Evolutionary conservation across 2,329 filamentous ascomycete genomes (phyloP).

Genomic region (Elsinoe necatrix): DNA sequence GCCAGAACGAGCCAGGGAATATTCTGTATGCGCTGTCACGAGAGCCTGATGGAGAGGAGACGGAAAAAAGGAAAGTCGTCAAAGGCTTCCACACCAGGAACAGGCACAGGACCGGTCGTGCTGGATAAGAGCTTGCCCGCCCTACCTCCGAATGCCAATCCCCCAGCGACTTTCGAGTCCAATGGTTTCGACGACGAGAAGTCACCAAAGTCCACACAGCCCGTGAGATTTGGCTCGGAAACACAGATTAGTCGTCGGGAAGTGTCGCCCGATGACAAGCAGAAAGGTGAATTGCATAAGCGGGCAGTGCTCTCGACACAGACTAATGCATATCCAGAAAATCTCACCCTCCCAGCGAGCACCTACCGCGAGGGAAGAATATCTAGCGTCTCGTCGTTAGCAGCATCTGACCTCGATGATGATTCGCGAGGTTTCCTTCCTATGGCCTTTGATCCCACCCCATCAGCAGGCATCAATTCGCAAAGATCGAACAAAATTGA

Average conservation of each 20-base stretch:
- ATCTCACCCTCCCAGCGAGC: slow-evolving; percentile 62
- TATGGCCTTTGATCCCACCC: slow-evolving; percentile 44
- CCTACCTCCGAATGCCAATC: slow-evolving; percentile 66
- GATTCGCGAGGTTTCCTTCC: slow-evolving; percentile 46
- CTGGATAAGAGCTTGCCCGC: slow-evolving; percentile 90
- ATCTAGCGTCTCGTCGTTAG: slow-evolving; percentile 51
- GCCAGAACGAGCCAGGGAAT: slow-evolving; percentile 96
- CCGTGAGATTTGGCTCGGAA: not conserved
- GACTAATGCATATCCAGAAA: slow-evolving; percentile 36
- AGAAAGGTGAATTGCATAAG: slow-evolving; percentile 15
- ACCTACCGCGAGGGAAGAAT: slow-evolving; percentile 72
- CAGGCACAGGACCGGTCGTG: slow-evolving; percentile 47
- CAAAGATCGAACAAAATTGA: slow-evolving; percentile 16
- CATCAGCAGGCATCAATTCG: slow-evolving; percentile 23
- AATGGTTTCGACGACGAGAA: slow-evolving; percentile 2
- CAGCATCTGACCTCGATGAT: slow-evolving; percentile 51
- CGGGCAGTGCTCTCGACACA: too few species aligned
- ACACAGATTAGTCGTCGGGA: slow-evolving; percentile 21
- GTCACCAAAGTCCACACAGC: not conserved
- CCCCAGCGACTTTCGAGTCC: slow-evolving; percentile 34
- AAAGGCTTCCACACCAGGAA: slow-evolving; percentile 31
- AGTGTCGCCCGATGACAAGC: slow-evolving; percentile 28
- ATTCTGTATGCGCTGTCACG: slow-evolving; percentile 98
- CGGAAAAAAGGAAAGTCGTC: slow-evolving; percentile 69
- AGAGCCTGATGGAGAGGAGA: slow-evolving; percentile 86